A percentile compares a stretch with the other conserved stretches of the same genome.
phyloP scores from a whole-genome alignment of 2,329 filamentous ascomycete species.

The Aspergillus sp. region DNA sequence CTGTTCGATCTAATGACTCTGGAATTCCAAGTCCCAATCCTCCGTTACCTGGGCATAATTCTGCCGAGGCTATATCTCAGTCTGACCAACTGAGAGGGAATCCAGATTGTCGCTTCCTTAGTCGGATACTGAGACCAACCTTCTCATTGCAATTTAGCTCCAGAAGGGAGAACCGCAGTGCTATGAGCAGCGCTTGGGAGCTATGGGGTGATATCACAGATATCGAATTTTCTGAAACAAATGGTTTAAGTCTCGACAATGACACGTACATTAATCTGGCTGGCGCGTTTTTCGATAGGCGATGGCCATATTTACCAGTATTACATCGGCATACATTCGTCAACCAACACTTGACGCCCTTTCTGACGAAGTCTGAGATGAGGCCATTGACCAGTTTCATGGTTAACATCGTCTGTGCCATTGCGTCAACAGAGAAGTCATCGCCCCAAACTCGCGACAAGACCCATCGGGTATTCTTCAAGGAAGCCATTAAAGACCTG shows the following conservation, averaged over 20 bases:
- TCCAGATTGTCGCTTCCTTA: neutral
- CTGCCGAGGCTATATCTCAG: neutral
- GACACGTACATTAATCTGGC: conserved; percentile 12
- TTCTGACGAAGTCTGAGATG: neutral
- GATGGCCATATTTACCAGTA: conserved; percentile 30
- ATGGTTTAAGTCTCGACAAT: neutral
- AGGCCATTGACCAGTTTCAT: conserved; percentile 17
- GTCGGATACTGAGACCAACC: conserved; percentile 8
- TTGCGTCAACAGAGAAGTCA: conserved; percentile 26
- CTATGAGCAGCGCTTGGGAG: conserved; percentile 19
- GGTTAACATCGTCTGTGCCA: conserved; percentile 28
- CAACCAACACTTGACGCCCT: conserved; percentile 14
- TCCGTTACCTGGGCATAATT: neutral
- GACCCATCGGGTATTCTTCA: conserved; percentile 13
- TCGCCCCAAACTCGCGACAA: neutral
- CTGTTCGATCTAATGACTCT: neutral
- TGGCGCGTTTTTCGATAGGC: conserved; percentile 26
- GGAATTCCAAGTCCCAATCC: neutral
- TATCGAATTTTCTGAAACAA: neutral
- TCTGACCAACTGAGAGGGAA: neutral
- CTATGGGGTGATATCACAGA: conserved; percentile 14
- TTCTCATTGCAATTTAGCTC: neutral
- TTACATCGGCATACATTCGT: conserved; percentile 24
- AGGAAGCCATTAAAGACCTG: conserved; percentile 16
- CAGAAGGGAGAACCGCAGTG: conserved; percentile 5